Conservation (phyloP, 129 eudicot genomes). For the Oenanthe sinensis region DNA sequence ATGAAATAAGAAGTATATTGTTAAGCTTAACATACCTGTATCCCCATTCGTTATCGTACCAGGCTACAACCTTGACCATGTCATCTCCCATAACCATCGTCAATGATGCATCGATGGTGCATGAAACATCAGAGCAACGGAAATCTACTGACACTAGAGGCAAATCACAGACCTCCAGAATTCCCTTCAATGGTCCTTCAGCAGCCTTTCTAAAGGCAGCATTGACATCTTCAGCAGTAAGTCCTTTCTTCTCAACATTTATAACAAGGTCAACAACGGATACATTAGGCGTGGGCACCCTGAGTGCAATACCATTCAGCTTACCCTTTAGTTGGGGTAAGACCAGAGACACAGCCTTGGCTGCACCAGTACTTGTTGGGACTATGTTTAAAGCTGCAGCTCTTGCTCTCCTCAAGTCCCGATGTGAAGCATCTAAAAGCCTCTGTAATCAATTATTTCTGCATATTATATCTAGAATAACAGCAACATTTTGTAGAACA, state of each 20-base stretch:
- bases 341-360: slow-evolving; percentile 96
- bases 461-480: not conserved
- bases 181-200: slow-evolving; percentile 75
- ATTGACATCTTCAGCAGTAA: slow-evolving; percentile 83
- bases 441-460: slow-evolving; percentile 31
- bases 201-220: slow-evolving; percentile 92
- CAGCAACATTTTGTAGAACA: not conserved
- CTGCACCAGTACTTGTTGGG: slow-evolving; percentile 97
- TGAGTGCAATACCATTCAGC: slow-evolving; percentile 96
- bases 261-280: slow-evolving; percentile 95
- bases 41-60: slow-evolving; percentile 99
- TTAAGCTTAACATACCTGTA: slow-evolving; percentile 44
- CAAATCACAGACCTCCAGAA: slow-evolving; percentile 74
- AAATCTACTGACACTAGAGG: slow-evolving; percentile 97
- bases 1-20: not conserved
- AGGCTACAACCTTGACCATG: slow-evolving; percentile 96
- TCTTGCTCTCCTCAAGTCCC: slow-evolving; percentile 94
- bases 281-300: slow-evolving; percentile 95
- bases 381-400: slow-evolving; percentile 97
- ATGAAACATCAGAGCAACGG: slow-evolving; percentile 81
- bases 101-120: slow-evolving; percentile 78
- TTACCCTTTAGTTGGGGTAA: slow-evolving; percentile 93
- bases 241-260: slow-evolving; percentile 72
- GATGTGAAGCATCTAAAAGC: slow-evolving; percentile 90
- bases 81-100: slow-evolving; percentile 99